Evolutionary conservation across 2,329 filamentous ascomycete species (phyloP), one percentile per base, ranked within the genome.

Genomic region (Sclerotinia glacialis): DNA sequence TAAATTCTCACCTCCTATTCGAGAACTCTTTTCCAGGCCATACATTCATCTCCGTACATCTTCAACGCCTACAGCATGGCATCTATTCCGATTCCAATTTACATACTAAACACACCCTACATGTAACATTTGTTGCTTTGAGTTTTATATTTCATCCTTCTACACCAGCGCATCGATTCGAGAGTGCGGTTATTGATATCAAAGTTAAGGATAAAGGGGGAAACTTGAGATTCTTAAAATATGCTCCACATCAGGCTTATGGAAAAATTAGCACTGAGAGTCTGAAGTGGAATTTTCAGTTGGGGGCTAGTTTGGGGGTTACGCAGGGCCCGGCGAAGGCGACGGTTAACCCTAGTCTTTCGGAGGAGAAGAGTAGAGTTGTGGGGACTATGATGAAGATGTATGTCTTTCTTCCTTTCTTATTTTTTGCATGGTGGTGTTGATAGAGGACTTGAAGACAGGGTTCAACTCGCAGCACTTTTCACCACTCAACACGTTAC

Each of bases 201-300:
- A 28, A 60, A 44, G 37, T 59, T 9, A 37, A 77, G 76, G 5
- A 73, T 78, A 3, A 77, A 21, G 56, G 1, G 7, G 12, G 14
- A 3, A 18, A 49, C 9, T 26, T 60, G n/a, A 60, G 28, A 26
- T 81, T 83, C 56, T 73, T 83, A 23, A 80, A 80, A 74, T 81
- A 83, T 71, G 81, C 82, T 5, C 81, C 81, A 12, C 81, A 83
- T 71, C 74, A 83, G 23, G 79, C 82, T 60, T 83, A 79, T 61
- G 71, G 71, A 5, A 62, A 67, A 16, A 71, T 71, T n/a, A 70
- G 68, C 40, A 65, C 65, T 11, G 68, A 68, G 12, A 69, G 62
- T 65, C 26, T 70, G 26, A 71, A 72, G 44, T 73, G 71, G 71
- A 71, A 72, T 42, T 73, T 73, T 34, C 67, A 70, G 44, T 60